A percentile compares a stretch with the other conserved stretches of the same genome.
These are phyloP conservation scores for Effrenium voratum DNA, from an alignment of 73 alveolate genomes.

Conservation along the genomic window DNA sequence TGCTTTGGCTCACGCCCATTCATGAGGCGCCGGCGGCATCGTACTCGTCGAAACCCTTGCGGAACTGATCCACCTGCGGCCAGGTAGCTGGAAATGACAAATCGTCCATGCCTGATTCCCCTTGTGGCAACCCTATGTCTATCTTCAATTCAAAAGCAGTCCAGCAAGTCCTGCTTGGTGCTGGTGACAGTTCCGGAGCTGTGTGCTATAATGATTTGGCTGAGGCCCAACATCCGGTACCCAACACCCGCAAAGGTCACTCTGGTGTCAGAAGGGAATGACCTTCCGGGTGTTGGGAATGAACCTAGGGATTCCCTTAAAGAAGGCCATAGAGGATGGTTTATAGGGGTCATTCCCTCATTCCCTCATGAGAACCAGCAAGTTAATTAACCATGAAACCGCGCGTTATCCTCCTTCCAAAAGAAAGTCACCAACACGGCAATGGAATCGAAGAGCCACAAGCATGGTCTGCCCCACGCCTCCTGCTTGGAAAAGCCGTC, in stretches of 20 bases:
- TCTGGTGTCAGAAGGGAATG: too few relatives aligned
- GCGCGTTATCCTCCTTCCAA: background rate
- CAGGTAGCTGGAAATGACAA: background rate
- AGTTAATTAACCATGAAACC: background rate
- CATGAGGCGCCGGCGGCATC: constrained; percentile 9
- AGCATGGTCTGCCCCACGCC: constrained; percentile 11
- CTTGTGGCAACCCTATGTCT: background rate
- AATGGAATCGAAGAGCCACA: background rate
- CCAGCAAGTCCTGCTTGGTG: background rate
- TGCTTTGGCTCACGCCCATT: background rate
- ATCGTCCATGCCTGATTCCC: background rate
- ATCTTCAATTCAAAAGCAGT: background rate
- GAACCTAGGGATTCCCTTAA: too few relatives aligned
- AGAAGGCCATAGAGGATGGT: background rate
- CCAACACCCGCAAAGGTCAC: too few relatives aligned
- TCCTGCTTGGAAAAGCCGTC: constrained; percentile 57
- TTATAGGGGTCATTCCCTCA: background rate
- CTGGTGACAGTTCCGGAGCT: background rate
- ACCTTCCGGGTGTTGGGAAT: too few relatives aligned
- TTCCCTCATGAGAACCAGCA: background rate
- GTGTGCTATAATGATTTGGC: background rate
- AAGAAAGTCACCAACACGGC: background rate
- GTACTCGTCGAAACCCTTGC: constrained; percentile 61
- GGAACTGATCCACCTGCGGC: constrained; percentile 58
- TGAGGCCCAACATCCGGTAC: background rate